These are phyloP conservation scores for Moesziomyces aphidis DNA, from an alignment of 1,284 basidiomycete species.

Conservation along the genomic window DNA sequence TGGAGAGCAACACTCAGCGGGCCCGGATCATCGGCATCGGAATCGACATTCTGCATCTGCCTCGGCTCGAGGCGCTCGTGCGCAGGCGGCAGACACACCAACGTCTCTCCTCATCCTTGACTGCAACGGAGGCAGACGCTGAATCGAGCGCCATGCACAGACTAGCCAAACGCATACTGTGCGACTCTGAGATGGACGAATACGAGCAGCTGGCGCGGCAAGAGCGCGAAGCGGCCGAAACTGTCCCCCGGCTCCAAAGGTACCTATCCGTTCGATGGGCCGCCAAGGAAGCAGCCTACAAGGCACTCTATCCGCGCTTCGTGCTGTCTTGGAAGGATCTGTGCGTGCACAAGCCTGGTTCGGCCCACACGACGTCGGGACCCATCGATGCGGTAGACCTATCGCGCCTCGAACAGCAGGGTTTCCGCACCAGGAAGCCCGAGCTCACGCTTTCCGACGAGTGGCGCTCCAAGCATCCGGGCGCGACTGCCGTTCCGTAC, in stretches of 20 bases:
- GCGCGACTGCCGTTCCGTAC: slow-evolving; percentile 47
- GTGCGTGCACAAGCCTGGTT: slow-evolving; percentile 52
- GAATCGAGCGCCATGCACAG: slow-evolving; percentile 7
- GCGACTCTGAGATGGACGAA: slow-evolving; percentile 17
- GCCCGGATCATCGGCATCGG: slow-evolving; percentile 59
- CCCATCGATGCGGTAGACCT: slow-evolving; percentile 8
- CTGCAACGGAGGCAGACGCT: background rate
- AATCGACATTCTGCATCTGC: slow-evolving; percentile 56
- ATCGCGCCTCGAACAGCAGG: slow-evolving; percentile 16
- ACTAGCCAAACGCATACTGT: slow-evolving; percentile 40
- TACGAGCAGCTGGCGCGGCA: slow-evolving; percentile 9
- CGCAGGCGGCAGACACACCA: slow-evolving; percentile 9
- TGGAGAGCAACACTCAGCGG: background rate
- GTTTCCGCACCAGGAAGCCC: slow-evolving; percentile 34
- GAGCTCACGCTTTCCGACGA: slow-evolving; percentile 34
- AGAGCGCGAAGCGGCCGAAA: slow-evolving; percentile 8
- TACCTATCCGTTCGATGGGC: slow-evolving; percentile 53
- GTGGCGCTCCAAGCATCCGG: slow-evolving; percentile 50
- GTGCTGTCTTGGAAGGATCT: slow-evolving; percentile 83
- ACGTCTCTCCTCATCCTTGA: no score
- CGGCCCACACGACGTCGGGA: background rate
- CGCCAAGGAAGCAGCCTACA: slow-evolving; percentile 89
- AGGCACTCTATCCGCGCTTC: slow-evolving; percentile 78
- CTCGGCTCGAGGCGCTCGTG: slow-evolving; percentile 46
- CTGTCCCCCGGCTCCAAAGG: slow-evolving; percentile 9